Base-by-base conservation (phyloP, 2,329 filamentous ascomycete species). In the Cryphonectria naterciae region DNA sequence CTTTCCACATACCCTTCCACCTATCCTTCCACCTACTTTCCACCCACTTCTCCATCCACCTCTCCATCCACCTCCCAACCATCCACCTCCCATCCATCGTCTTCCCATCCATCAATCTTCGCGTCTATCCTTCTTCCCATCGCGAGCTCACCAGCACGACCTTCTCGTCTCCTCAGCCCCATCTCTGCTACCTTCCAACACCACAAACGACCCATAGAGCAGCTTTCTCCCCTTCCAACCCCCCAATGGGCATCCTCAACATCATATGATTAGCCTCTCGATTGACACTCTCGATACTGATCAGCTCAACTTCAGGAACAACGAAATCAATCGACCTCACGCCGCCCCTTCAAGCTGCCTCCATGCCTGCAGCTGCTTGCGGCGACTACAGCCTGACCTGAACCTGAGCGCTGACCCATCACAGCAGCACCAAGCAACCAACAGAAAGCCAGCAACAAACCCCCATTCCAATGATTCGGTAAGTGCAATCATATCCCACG, bases 331-430 rank as follows among this genome's bases (percentile, higher is more conserved):
- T 28, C 25, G 5, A 28, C 52, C 52, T 60, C 5, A 10, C 32
- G 32, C 56, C 56, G 5, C 10, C 2, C 39, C 37, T 39, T 41
- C 37, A 43, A 63, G 60, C 60, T 43, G 60, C 60, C 37, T 41
- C 37, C 60, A 43, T 43, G 37, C 39, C 60, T 63, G 22, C 60
- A 15, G 60, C 35, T 63, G 35, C 35, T 37, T 7, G 56, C 6
- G 10, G 25, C 13, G n/a, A 10, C 13, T 8, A 37, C 11, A 17
- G 32, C 6, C 37, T 43, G 37, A 41, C 35, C 1, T 25, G 60
- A 62, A 43, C 22, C 22, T 43, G 60, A 63, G 37, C 13, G 39
- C 60, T 63, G 60, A 43, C 60, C 60, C 25, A n/a, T 25, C 37
- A 63, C 19, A 63, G 60, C 22, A 25, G 32, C n/a, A 41, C 11